A percentile compares a stretch with the other conserved stretches of the same genome.
phyloP scores from a whole-genome alignment of 306 rosid species.

The Quercus agrifolia region DNA sequence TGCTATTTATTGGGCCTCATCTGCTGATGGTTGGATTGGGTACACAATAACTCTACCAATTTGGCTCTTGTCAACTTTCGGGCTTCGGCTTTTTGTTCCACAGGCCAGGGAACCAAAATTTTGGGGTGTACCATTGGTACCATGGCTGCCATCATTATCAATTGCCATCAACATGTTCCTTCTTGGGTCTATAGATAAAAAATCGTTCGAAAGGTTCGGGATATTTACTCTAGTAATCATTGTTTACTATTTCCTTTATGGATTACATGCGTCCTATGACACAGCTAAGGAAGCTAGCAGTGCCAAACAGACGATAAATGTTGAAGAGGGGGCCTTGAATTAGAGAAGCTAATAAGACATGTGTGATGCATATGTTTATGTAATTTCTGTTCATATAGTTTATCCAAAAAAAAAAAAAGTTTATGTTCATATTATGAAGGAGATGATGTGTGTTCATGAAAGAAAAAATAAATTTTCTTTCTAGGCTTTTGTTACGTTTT shows the following conservation, averaged over 20 bases:
- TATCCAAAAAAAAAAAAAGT: no score
- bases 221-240: slow-evolving; percentile 29
- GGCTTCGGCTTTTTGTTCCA: slow-evolving; percentile 50
- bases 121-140: slow-evolving; percentile 83
- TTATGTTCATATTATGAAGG: background rate
- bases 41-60: slow-evolving; percentile 34
- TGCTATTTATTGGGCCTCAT: slow-evolving; percentile 33
- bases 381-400: no score
- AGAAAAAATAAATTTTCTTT: no score
- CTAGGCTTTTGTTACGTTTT: no score
- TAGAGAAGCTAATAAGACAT: background rate
- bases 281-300: slow-evolving; percentile 30
- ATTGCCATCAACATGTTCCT: slow-evolving; percentile 72
- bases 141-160: slow-evolving; percentile 69
- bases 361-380: background rate
- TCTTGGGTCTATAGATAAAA: slow-evolving; percentile 65
- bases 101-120: slow-evolving; percentile 55
- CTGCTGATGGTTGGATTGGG: slow-evolving; percentile 48
- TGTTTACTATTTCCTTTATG: slow-evolving; percentile 38
- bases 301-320: background rate
- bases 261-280: slow-evolving; percentile 51
- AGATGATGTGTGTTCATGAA: background rate
- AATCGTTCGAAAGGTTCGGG: slow-evolving; percentile 45
- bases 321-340: background rate
- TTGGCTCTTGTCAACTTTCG: slow-evolving; percentile 47